Base-by-base conservation (phyloP, 2,329 filamentous ascomycete genomes). In the Rhynchosporium agropyri region DNA sequence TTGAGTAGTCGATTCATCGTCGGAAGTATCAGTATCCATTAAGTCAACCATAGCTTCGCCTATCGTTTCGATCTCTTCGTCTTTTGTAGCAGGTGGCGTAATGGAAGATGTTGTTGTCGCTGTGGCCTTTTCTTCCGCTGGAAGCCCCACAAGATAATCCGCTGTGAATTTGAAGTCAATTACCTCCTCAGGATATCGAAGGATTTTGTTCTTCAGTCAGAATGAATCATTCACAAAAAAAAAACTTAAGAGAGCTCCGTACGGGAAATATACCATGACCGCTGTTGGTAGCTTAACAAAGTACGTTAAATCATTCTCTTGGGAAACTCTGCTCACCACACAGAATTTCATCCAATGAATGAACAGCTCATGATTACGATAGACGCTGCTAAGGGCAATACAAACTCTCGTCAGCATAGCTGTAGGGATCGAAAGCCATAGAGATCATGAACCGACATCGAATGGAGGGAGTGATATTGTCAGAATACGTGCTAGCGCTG, bases 161-260 rank as follows among this genome's bases (percentile, higher is more conserved):
- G 45, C 4, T 9, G 56, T 46, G 8, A 26, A 48, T 31, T 58
- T 38, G 43, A 58, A 58, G 13, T 49, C 56, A 31, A 10, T 8
- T 29, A 28, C 36, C 20, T 58, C 56, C 28, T 58, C 56, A 26
- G 43, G 42, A 13, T 58, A 58, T 20, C 49, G 40, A 15, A 58
- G 56, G 31, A 48, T 28, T 12, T 38, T 36, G 43, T 46, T 48
- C 12, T 46, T 48, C 43, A 46, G 4, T n/a, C 13, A 42, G 36
- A 15, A 5, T 3, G 12, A 42, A 12, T 2, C 10, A 40, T 10
- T 40, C 26, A 33, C 8, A 36, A 13, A 40, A 38, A 7, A 40
- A 54, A 54, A 36, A 10, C 9, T 5, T 36, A 36, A 36, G 26
- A 28, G 33, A 28, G 51, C 51, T 40, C 9, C 15, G 10, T 13